A percentile compares a stretch with the other conserved stretches of the same genome.
These are phyloP conservation scores for Lagerstroemia speciosa DNA, from an alignment of 345 rosid species.

Conservation along the genomic window DNA sequence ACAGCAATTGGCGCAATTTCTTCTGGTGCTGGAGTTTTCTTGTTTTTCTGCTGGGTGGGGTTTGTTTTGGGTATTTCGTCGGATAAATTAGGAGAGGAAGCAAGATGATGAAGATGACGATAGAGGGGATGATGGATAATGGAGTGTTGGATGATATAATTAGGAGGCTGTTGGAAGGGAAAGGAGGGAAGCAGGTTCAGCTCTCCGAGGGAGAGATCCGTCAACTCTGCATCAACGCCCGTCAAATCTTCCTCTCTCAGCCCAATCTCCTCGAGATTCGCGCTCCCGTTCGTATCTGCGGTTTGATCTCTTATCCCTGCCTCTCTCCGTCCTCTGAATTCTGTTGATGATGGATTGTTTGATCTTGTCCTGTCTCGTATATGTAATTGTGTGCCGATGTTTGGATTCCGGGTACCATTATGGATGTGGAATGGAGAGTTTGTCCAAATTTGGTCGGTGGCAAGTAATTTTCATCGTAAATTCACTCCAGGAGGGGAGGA, in stretches of 20 bases:
- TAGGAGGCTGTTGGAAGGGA: conserved; percentile 80
- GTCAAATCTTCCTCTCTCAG: conserved; percentile 86
- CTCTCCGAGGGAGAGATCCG: conserved; percentile 96
- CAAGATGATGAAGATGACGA: conserved; percentile 49
- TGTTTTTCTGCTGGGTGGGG: too few species aligned
- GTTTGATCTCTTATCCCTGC: conserved; percentile 30
- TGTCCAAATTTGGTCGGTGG: background rate
- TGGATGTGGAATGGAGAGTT: background rate
- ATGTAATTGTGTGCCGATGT: background rate
- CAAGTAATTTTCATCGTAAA: background rate
- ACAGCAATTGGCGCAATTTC: background rate
- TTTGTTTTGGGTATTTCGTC: too few species aligned
- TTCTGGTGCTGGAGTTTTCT: background rate
- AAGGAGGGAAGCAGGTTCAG: conserved; percentile 90
- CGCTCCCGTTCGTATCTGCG: conserved; percentile 89
- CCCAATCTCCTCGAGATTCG: conserved; percentile 73
- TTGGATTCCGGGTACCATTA: background rate
- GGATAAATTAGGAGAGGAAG: background rate
- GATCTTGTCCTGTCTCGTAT: background rate
- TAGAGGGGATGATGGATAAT: conserved; percentile 72
- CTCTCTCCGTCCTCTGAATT: background rate
- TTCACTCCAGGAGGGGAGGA: background rate
- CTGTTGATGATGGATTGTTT: background rate
- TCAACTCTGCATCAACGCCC: conserved; percentile 88
- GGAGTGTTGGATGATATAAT: conserved; percentile 86